These are phyloP conservation scores for Ascochyta koolunga DNA, from an alignment of 2,329 filamentous ascomycete genomes.

Conservation along the genomic window DNA sequence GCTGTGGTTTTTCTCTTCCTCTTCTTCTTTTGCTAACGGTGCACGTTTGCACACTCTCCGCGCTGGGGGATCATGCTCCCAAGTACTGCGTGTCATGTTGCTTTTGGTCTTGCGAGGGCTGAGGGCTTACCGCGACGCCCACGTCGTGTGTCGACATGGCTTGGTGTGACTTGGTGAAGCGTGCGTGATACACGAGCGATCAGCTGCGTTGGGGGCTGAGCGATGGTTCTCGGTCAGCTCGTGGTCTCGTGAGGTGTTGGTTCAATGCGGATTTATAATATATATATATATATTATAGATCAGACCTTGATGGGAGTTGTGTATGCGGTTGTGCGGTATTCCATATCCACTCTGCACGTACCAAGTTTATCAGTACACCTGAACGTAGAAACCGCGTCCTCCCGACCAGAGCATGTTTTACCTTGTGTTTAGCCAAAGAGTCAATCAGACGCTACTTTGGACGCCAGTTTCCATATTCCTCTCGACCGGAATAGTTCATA, in stretches of 20 bases:
- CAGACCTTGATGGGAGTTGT: no score
- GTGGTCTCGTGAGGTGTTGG: background rate
- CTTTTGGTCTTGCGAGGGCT: background rate
- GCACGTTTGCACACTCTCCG: background rate
- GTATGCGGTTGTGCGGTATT: no score
- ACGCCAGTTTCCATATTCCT: no score
- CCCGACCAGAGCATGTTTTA: no score
- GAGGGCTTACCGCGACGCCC: background rate
- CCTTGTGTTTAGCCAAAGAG: no score
- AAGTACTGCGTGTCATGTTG: background rate
- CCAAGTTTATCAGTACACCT: no score
- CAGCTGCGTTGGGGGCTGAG: background rate
- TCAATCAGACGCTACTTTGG: no score
- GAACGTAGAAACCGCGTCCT: no score
- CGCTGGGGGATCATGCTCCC: background rate
- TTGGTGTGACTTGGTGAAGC: background rate
- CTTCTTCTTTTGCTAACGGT: background rate
- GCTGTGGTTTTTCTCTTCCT: accelerated
- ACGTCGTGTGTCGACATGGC: background rate
- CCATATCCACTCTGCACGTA: no score
- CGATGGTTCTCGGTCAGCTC: background rate
- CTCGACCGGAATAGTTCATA: no score
- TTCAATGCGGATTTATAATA: background rate
- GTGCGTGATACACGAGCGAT: background rate
- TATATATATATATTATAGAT: no score